Evolutionary conservation across 305 asterid genomes (phyloP).

Genomic region (Striga hermonthica): DNA sequence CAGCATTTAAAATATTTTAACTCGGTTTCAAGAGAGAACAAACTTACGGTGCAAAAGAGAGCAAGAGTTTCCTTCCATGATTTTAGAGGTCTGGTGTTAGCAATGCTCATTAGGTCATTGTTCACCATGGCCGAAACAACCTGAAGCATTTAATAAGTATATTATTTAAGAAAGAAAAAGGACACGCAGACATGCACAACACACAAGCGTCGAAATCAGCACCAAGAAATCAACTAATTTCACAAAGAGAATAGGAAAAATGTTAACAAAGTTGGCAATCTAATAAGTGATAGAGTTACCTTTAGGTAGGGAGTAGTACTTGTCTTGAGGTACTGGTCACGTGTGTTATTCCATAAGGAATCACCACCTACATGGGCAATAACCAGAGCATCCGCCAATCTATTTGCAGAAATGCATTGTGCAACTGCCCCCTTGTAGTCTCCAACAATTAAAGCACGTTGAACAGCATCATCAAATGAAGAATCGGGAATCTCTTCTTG

Average conservation of each 20-base stretch:
- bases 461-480: slow-evolving; percentile 93
- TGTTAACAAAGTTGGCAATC: slow-evolving; percentile 22
- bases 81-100: slow-evolving; percentile 78
- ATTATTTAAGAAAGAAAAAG: slow-evolving; percentile 6
- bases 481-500: slow-evolving; percentile 66
- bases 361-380: slow-evolving; percentile 92
- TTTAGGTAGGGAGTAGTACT: slow-evolving; percentile 74
- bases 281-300: slow-evolving; percentile 45
- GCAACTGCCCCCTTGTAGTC: slow-evolving; percentile 95
- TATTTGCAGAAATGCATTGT: slow-evolving; percentile 81
- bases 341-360: slow-evolving; percentile 84
- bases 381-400: slow-evolving; percentile 93
- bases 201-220: slow-evolving; percentile 4
- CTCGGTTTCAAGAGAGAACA: slow-evolving; percentile 21
- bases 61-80: slow-evolving; percentile 99
- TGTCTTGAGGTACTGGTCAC: slow-evolving; percentile 79
- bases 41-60: slow-evolving; percentile 85
- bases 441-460: slow-evolving; percentile 88
- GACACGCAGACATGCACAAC: not conserved
- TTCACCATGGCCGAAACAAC: slow-evolving; percentile 93
- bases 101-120: slow-evolving; percentile 91
- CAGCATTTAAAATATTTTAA: slow-evolving; percentile 19
- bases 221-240: slow-evolving; percentile 19
- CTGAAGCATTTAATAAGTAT: slow-evolving; percentile 38
- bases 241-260: not conserved